Percentiles rank a stretch among this genome's conserved stretches.
Conservation (phyloP, 768 basidiomycete species). For the Lactarius vividus region DNA sequence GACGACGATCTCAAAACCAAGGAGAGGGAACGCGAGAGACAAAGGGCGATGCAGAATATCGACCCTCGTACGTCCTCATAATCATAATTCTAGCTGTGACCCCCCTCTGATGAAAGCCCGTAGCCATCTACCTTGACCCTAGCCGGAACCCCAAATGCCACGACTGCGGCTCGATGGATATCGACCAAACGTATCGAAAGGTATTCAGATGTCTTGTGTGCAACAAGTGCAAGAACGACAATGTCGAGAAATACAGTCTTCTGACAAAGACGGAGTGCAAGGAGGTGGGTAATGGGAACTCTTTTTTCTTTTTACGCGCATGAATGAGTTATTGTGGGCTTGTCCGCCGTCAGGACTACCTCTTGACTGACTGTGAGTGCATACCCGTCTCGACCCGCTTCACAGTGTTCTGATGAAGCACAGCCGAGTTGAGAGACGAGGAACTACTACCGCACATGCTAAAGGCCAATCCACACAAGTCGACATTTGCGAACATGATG, state of each 20-base stretch:
- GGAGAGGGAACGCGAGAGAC: slow-evolving; percentile 77
- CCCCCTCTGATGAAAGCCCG: slow-evolving; percentile 9
- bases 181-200: slow-evolving; percentile 78
- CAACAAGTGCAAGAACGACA: slow-evolving; percentile 83
- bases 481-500: slow-evolving; percentile 99
- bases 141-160: slow-evolving; percentile 76
- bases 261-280: slow-evolving; percentile 99
- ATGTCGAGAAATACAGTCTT: slow-evolving; percentile 90
- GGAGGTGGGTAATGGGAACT: slow-evolving; percentile 51
- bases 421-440: slow-evolving; percentile 90
- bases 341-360: slow-evolving; percentile 66
- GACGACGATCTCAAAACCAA: slow-evolving; percentile 73
- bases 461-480: slow-evolving; percentile 92
- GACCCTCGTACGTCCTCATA: slow-evolving; percentile 61
- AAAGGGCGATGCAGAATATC: slow-evolving; percentile 68
- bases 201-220: slow-evolving; percentile 87
- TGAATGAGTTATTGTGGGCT: not conserved
- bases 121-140: slow-evolving; percentile 78
- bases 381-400: slow-evolving; percentile 9
- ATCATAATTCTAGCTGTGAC: not conserved
- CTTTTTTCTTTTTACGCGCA: not conserved
- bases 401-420: slow-evolving; percentile 4
- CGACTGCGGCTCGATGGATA: slow-evolving; percentile 85
- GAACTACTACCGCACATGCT: slow-evolving; percentile 90
- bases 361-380: slow-evolving; percentile 81